Evolutionary conservation across 305 asterid species (phyloP).

Genomic region (Caryopteris hybrid): DNA sequence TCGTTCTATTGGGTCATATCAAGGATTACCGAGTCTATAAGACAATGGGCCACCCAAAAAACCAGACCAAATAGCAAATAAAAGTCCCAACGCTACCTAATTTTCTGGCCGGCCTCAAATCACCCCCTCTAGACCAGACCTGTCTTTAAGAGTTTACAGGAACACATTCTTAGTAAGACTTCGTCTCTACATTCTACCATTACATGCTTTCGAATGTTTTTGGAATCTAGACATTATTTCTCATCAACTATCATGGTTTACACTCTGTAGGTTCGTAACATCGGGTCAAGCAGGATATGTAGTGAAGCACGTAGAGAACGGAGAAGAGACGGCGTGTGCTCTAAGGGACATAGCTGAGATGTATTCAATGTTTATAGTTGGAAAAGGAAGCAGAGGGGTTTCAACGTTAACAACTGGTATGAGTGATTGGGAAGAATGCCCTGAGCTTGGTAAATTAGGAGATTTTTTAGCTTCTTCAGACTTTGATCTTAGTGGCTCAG

Average conservation of each 20-base stretch:
- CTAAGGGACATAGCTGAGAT: constrained; percentile 90
- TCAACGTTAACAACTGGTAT: constrained; percentile 66
- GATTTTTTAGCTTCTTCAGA: constrained; percentile 95
- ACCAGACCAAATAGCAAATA: too few relatives aligned
- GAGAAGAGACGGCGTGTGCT: constrained; percentile 71
- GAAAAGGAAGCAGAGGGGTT: constrained; percentile 70
- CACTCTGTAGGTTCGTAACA: constrained; percentile 60
- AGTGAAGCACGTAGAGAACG: constrained; percentile 78
- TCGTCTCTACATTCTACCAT: background rate
- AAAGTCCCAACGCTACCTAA: too few relatives aligned
- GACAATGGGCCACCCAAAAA: too few relatives aligned
- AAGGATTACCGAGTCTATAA: too few relatives aligned
- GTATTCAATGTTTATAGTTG: constrained; percentile 91
- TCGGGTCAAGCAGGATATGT: constrained; percentile 90
- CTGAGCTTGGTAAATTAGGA: constrained; percentile 96
- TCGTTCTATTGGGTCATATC: too few relatives aligned
- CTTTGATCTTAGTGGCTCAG: constrained; percentile 83
- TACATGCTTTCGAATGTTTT: background rate
- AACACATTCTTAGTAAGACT: too few relatives aligned
- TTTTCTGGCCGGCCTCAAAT: too few relatives aligned
- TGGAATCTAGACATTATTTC: background rate
- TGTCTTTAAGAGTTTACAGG: too few relatives aligned
- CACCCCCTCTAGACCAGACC: too few relatives aligned
- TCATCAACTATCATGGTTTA: background rate
- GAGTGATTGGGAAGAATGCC: constrained; percentile 99